Base-by-base conservation (phyloP, 352 stramenopile genomes). In the Globisporangium acanthophoron region DNA sequence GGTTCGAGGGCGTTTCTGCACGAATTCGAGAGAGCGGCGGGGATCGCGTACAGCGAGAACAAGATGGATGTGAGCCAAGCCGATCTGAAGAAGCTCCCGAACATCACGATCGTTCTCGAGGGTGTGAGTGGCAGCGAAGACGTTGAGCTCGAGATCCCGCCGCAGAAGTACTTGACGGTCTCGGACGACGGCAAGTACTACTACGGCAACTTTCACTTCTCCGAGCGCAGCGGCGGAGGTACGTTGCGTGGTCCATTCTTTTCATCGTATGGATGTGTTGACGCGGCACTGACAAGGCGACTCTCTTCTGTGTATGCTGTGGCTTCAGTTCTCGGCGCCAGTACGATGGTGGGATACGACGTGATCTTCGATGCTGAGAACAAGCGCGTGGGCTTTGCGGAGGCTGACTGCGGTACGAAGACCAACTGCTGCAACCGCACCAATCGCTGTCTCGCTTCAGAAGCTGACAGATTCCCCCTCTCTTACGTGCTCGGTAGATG, bases 341-440 rank as follows among this genome's bases (percentile, higher is more conserved):
- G 80, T 51, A 74, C 70, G 5, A 93, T 95, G 85, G 52, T 92
- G 27, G 85, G 85, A 3, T 86, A 87, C 41, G 74, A 95, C 29
- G 84, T 93, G n/a, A 85, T 95, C 20, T 95, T 95, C 58, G 85
- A 95, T 61, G 62, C 65, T 39, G 84, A 91, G 52, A 78, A 76
- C 59, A 74, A 85, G 6, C 78, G 81, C n/a, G 56, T 95, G 3
- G 85, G 81, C 13, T 95, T 95, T 72, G 85, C 83, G 3, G 70
- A 88, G 39, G 81, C 85, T 3, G 41, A 67, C 31, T 94, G 85
- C 56, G 81, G 80, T 92, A 56, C 43, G 50, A 37, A 27, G 1
- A 27, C 24, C 4, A 20, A 40, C n/a, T 41, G n/a, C 12, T 55
- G 53, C 60, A 43, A 65, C 53, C 13, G 29, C 20, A 46, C 8